A percentile compares a stretch with the other conserved stretches of the same genome.
Conservation (phyloP, 495 filamentous ascomycete genomes). For the Baudoinia panamericana region DNA sequence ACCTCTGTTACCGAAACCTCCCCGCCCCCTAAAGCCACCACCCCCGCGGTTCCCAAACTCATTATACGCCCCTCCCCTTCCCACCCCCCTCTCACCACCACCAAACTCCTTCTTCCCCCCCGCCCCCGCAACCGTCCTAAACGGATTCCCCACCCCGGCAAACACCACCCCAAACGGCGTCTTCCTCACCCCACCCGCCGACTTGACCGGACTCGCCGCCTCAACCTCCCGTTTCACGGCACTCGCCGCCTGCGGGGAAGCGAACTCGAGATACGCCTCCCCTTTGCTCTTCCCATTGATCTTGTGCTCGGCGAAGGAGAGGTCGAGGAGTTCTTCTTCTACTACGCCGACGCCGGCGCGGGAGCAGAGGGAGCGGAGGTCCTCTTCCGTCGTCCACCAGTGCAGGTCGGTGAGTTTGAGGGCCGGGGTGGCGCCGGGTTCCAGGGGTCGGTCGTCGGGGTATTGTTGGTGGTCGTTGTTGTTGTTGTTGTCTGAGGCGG, state of each 20-base stretch:
- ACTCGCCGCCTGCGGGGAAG: constrained; percentile 69
- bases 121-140: not conserved
- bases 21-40: constrained; percentile 25
- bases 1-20: constrained; percentile 24
- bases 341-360: constrained; percentile 45
- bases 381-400: constrained; percentile 96
- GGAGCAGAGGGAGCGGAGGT: constrained; percentile 51
- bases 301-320: constrained; percentile 96
- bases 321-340: constrained; percentile 80
- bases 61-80: constrained; percentile 12
- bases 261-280: constrained; percentile 83
- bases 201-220: constrained; percentile 7
- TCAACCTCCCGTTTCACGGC: constrained; percentile 77
- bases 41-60: constrained; percentile 34
- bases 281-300: constrained; percentile 98
- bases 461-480: constrained; percentile 37
- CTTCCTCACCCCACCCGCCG: constrained; percentile 33
- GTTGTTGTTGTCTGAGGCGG: constrained; percentile 3
- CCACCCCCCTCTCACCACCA: not conserved
- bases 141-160: constrained; percentile 11
- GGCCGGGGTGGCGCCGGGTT: constrained; percentile 71
- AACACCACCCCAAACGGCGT: constrained; percentile 1
- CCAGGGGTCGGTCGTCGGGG: constrained; percentile 60
- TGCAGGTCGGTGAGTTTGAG: constrained; percentile 75
- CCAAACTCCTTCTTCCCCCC: constrained; percentile 12